Conservation (phyloP, 352 stramenopile species). For the Aphanomyces astaci region DNA sequence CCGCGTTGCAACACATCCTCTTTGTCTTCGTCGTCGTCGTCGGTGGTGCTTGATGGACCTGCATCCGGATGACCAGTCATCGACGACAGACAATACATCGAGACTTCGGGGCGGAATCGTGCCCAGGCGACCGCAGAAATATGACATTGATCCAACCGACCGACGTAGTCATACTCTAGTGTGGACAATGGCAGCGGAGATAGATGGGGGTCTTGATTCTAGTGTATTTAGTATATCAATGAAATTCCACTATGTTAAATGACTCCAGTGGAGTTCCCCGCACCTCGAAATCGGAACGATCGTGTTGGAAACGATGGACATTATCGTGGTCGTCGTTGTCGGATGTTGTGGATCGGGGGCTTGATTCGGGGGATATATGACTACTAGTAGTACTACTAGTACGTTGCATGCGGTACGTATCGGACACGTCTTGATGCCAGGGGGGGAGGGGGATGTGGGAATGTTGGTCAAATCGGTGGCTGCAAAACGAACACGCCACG, state of each 20-base stretch:
- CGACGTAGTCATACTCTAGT: not conserved
- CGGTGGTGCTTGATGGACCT: not conserved
- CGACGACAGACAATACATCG: not conserved
- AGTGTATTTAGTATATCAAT: not conserved
- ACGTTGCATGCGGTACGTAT: slow-evolving; percentile 34
- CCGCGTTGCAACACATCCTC: not conserved
- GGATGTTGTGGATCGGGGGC: not conserved
- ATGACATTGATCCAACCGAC: not conserved
- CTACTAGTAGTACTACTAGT: not conserved
- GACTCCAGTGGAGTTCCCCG: too few relatives aligned
- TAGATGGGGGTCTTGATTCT: not conserved
- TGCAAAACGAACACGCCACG: slow-evolving; percentile 39
- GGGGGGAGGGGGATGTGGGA: slow-evolving; percentile 40
- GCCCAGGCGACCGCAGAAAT: not conserved
- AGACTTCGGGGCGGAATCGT: not conserved
- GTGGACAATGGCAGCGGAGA: not conserved
- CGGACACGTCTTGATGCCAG: slow-evolving; percentile 66
- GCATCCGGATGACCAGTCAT: not conserved
- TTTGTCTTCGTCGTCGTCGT: not conserved
- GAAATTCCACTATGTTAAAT: not conserved
- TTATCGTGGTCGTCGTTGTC: not conserved
- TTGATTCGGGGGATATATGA: not conserved
- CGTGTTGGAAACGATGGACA: too few relatives aligned
- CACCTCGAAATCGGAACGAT: too few relatives aligned
- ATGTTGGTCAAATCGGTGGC: slow-evolving; percentile 32